Conservation (phyloP, 2,329 filamentous ascomycete genomes). For the Fusarium tupiense region DNA sequence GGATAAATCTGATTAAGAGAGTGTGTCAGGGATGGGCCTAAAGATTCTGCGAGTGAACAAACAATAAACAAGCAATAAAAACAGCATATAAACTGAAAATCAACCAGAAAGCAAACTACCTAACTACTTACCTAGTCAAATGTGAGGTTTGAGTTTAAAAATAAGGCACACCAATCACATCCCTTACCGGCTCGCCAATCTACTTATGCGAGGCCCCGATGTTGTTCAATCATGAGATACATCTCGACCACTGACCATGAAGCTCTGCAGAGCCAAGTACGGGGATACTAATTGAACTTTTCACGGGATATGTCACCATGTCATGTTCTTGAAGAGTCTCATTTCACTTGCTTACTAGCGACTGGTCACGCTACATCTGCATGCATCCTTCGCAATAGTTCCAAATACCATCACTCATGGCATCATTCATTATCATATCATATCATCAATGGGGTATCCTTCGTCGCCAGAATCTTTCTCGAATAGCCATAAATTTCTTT, state of each 20-base stretch:
- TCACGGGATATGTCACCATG: neutral
- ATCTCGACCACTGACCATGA: neutral
- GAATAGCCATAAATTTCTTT: neutral
- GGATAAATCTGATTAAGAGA: neutral
- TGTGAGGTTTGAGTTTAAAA: neutral
- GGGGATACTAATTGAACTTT: neutral
- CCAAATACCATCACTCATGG: neutral
- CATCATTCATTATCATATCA: neutral
- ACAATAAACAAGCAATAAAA: neutral
- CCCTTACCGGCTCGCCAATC: conserved; percentile 1
- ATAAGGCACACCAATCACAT: conserved; percentile 8
- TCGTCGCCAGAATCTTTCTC: neutral
- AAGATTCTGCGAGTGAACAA: neutral
- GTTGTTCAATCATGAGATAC: neutral
- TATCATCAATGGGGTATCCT: neutral
- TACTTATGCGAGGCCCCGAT: neutral
- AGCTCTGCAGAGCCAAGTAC: neutral
- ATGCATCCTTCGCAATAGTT: neutral
- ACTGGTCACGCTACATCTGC: neutral
- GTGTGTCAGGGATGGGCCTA: neutral
- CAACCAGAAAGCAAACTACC: neutral
- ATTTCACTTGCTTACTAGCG: neutral
- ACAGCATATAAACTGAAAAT: neutral
- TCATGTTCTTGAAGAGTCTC: neutral
- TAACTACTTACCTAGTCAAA: neutral